Percentiles rank a stretch among this genome's conserved stretches.
These are phyloP conservation scores for Myxozyma kluyveri DNA, from an alignment of 805 yeast genomes.

Conservation along the genomic window DNA sequence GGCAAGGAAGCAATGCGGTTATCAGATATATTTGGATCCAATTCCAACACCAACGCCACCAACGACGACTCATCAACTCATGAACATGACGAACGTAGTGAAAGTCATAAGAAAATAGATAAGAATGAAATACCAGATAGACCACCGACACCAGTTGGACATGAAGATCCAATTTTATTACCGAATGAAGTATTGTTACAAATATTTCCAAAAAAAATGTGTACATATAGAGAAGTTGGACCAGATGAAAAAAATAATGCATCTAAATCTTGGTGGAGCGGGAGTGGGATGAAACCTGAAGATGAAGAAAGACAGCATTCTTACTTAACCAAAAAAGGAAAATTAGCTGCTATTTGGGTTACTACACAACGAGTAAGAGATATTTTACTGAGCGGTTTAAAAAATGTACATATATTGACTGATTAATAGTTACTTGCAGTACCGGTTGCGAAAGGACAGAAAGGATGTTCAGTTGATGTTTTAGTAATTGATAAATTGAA, in stretches of 20 bases:
- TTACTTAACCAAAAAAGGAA: constrained; percentile 21
- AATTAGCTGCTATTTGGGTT: constrained; percentile 23
- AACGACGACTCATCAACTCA: neutral
- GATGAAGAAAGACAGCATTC: constrained; percentile 27
- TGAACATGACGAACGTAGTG: neutral
- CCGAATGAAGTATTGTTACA: constrained; percentile 37
- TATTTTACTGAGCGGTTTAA: too few relatives aligned
- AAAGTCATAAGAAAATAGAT: too few relatives aligned
- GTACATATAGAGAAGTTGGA: constrained; percentile 13
- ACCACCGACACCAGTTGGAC: constrained; percentile 33
- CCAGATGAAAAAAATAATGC: too few relatives aligned
- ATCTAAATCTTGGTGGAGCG: too few relatives aligned
- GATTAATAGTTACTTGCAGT: constrained; percentile 15
- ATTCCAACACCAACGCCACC: neutral
- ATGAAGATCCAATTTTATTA: constrained; percentile 33
- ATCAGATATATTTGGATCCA: constrained; percentile 5
- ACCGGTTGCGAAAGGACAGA: constrained; percentile 10
- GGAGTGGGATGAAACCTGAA: neutral
- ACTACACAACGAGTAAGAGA: constrained; percentile 22
- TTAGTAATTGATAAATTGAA: constrained; percentile 22
- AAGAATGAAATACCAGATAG: constrained; percentile 11
- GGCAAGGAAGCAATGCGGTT: constrained; percentile 2
- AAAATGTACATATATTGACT: neutral
- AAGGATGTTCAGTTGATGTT: constrained; percentile 22
- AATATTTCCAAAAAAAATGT: constrained; percentile 30